Conservation (phyloP, 2,329 filamentous ascomycete genomes). For the Aspergillus clavatus region DNA sequence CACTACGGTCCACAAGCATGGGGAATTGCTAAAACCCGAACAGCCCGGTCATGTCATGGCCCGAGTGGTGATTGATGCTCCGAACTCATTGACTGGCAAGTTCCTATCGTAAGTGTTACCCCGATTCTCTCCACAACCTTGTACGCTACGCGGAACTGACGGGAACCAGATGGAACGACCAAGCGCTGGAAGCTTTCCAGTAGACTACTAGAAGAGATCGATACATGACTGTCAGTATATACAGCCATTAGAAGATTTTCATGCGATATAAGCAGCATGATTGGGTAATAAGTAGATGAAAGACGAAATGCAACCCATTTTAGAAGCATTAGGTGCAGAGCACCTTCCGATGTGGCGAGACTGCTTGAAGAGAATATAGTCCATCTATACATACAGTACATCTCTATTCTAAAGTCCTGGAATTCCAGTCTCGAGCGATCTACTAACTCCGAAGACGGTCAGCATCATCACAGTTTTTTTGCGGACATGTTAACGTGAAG, state of each 20-base stretch:
- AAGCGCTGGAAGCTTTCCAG: slow-evolving; percentile 41
- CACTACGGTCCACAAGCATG: slow-evolving; percentile 61
- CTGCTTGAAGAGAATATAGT: too few species aligned
- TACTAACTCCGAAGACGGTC: too few species aligned
- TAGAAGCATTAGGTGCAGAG: slow-evolving; percentile 48
- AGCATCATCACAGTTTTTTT: too few species aligned
- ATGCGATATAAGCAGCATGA: slow-evolving; percentile 12
- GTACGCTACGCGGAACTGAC: too few species aligned
- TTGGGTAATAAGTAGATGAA: slow-evolving; percentile 51
- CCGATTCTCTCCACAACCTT: slow-evolving; percentile 2
- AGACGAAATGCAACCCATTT: slow-evolving; percentile 61
- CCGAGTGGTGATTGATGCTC: slow-evolving; percentile 64
- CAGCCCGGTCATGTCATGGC: slow-evolving; percentile 85
- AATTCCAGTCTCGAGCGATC: too few species aligned
- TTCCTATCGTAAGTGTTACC: slow-evolving; percentile 52
- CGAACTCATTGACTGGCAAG: slow-evolving; percentile 66
- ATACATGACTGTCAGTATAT: slow-evolving; percentile 27
- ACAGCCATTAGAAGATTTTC: slow-evolving; percentile 21
- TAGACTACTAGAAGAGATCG: slow-evolving; percentile 19
- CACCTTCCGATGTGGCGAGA: too few species aligned
- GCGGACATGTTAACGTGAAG: too few species aligned
- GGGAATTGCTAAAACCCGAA: slow-evolving; percentile 71
- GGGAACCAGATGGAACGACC: slow-evolving; percentile 42
- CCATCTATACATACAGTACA: too few species aligned
- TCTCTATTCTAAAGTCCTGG: too few species aligned